Percentiles rank a stretch among this genome's conserved stretches.
phyloP scores from a whole-genome alignment of 177 flowering plant species.

The Telopea speciosissima region DNA sequence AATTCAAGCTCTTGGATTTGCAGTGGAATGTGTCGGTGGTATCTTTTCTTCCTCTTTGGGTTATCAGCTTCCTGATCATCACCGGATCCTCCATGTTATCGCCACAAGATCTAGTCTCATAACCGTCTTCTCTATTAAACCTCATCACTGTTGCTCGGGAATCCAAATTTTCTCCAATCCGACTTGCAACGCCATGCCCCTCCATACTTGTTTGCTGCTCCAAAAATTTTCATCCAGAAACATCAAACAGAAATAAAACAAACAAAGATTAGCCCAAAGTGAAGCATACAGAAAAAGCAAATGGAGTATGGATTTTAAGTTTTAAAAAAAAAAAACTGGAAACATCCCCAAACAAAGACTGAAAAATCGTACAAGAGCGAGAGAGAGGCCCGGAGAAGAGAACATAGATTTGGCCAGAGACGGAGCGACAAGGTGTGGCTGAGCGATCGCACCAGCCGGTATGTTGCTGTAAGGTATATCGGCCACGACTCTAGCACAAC shows the following conservation, averaged over 20 bases:
- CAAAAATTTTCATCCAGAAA: background rate
- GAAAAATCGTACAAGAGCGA: constrained; percentile 57
- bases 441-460: constrained; percentile 62
- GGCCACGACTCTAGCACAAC: constrained; percentile 44
- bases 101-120: constrained; percentile 95
- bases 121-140: constrained; percentile 63
- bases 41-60: constrained; percentile 81
- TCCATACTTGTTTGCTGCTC: constrained; percentile 62
- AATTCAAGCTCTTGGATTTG: constrained; percentile 98
- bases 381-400: constrained; percentile 91
- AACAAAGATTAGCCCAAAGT: too few species aligned
- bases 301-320: too few species aligned
- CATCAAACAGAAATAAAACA: background rate
- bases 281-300: too few species aligned
- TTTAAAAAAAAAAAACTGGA: too few species aligned
- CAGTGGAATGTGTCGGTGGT: constrained; percentile 95
- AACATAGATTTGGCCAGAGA: constrained; percentile 61
- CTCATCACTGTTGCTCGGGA: constrained; percentile 21
- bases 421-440: constrained; percentile 43
- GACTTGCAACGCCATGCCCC: constrained; percentile 46
- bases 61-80: constrained; percentile 78
- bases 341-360: too few species aligned
- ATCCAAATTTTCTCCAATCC: constrained; percentile 48
- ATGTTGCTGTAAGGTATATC: constrained; percentile 52
- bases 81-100: constrained; percentile 87